A percentile compares a stretch with the other conserved stretches of the same genome.
Conservation (phyloP, 352 stramenopile genomes). For the Thalassiosira delicatula region DNA sequence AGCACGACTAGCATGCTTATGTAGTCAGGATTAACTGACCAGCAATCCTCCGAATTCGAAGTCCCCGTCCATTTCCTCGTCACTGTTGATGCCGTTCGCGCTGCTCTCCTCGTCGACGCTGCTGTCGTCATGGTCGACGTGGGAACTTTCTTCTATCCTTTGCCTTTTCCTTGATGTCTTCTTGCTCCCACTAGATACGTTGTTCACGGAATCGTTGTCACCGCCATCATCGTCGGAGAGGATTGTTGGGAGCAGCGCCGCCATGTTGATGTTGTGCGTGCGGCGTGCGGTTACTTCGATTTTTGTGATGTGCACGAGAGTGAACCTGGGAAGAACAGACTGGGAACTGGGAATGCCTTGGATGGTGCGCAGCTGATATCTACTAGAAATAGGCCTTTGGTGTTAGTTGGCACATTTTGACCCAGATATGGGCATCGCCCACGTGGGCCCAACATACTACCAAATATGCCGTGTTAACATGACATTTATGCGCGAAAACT, state of each 20-base stretch:
- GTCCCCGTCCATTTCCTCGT: slow-evolving; percentile 69
- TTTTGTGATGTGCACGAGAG: no score
- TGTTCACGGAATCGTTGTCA: background rate
- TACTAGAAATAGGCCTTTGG: no score
- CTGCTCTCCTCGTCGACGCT: slow-evolving; percentile 4
- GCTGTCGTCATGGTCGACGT: background rate
- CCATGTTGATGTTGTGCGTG: slow-evolving; percentile 46
- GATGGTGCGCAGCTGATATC: no score
- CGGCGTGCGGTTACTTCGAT: no score
- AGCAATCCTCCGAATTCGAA: slow-evolving; percentile 82
- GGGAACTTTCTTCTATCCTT: slow-evolving; percentile 24
- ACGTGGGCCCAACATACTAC: no score
- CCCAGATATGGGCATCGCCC: no score
- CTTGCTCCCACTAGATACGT: background rate
- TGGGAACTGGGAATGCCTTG: no score
- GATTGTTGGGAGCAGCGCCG: slow-evolving; percentile 61
- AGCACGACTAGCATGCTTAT: slow-evolving; percentile 1
- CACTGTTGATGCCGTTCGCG: background rate
- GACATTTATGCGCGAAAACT: no score
- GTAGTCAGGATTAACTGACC: no score
- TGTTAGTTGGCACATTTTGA: no score
- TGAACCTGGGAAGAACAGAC: no score
- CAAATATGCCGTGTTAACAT: no score
- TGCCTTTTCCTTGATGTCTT: slow-evolving; percentile 7
- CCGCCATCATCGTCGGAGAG: slow-evolving; percentile 61